Conservation (phyloP, 2,329 filamentous ascomycete genomes). For the Akanthomyces uredinophilus region DNA sequence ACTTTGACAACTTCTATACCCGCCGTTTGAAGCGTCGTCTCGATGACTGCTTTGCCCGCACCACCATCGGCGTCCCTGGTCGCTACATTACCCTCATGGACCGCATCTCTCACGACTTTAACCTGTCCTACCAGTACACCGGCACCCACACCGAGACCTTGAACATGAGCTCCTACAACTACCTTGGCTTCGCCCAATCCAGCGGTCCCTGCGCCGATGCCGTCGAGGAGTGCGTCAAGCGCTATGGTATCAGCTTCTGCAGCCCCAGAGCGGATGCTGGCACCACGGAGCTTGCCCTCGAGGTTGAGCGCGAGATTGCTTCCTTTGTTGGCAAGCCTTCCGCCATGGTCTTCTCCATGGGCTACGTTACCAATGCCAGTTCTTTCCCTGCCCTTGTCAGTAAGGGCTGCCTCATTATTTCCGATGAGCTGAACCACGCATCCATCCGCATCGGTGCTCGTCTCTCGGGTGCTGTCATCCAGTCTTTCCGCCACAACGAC, state of each 20-base stretch:
- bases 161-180: conserved; percentile 99
- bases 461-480: conserved; percentile 89
- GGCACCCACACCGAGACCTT: conserved; percentile 90
- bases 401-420: conserved; percentile 91
- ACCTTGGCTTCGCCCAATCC: conserved; percentile 95
- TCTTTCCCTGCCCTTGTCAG: conserved; percentile 88
- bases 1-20: conserved; percentile 98
- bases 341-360: conserved; percentile 98
- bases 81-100: conserved; percentile 91
- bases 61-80: conserved; percentile 88
- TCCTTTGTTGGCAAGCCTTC: conserved; percentile 90
- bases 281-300: conserved; percentile 78
- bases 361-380: conserved; percentile 91
- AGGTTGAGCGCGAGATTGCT: conserved; percentile 87
- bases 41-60: conserved; percentile 93
- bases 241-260: conserved; percentile 76
- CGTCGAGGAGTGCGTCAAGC: conserved; percentile 78
- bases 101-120: conserved; percentile 85
- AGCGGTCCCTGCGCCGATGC: conserved; percentile 94
- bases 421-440: conserved; percentile 95
- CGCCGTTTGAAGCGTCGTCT: conserved; percentile 88
- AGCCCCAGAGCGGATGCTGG: conserved; percentile 81
- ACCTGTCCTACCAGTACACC: conserved; percentile 81
- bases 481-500: conserved; percentile 97
- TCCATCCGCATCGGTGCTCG: conserved; percentile 94